Percentiles rank a stretch among this genome's conserved stretches.
phyloP scores from a whole-genome alignment of 306 rosid genomes.

The Acacia melanoxylon region DNA sequence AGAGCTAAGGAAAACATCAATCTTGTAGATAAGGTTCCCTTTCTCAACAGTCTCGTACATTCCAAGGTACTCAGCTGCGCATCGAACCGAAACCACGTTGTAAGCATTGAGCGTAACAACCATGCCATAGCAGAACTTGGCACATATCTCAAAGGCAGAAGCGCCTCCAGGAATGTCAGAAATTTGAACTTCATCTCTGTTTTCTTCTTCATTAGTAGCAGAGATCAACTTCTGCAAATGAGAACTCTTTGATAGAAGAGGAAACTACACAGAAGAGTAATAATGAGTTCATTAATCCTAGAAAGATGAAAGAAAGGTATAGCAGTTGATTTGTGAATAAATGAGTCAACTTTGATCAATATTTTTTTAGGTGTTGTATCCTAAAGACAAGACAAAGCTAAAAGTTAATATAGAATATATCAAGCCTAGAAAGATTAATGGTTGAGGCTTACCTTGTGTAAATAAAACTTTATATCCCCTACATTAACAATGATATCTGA shows the following conservation, averaged over 20 bases:
- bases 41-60: constrained; percentile 87
- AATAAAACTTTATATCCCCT: constrained; percentile 76
- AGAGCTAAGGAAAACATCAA: constrained; percentile 88
- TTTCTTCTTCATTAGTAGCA: constrained; percentile 62
- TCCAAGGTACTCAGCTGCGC: constrained; percentile 92
- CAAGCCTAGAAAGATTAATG: constrained; percentile 9
- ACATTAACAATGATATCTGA: constrained; percentile 67
- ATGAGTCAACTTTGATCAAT: constrained; percentile 14
- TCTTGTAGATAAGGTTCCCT: constrained; percentile 93
- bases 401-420: constrained; percentile 16
- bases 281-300: constrained; percentile 28
- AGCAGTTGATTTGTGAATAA: constrained; percentile 29
- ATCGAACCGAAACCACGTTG: constrained; percentile 72
- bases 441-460: constrained; percentile 74
- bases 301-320: constrained; percentile 11
- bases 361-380: not conserved
- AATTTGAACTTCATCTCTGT: constrained; percentile 59
- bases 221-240: constrained; percentile 72
- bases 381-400: not conserved
- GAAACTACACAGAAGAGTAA: constrained; percentile 64
- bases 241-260: constrained; percentile 92
- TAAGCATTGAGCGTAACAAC: constrained; percentile 91
- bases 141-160: constrained; percentile 89
- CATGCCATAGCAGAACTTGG: constrained; percentile 96
- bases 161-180: constrained; percentile 89